A percentile compares a stretch with the other conserved stretches of the same genome.
Evolutionary conservation across 768 basidiomycete genomes (phyloP).

Genomic region (Russula griseocarnosa): DNA sequence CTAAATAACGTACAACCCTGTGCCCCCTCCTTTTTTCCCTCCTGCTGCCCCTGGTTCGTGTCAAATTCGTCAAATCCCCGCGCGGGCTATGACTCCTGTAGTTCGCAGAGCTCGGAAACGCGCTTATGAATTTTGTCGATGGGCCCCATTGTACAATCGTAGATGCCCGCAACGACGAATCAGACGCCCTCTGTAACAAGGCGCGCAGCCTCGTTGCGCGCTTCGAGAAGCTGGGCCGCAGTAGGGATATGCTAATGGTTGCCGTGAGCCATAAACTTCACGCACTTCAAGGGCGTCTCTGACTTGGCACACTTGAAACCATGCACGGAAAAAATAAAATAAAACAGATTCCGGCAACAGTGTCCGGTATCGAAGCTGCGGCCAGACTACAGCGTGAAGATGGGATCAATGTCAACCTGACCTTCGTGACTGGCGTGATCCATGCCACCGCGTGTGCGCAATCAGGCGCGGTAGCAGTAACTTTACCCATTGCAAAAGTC

Average conservation of each 20-base stretch:
- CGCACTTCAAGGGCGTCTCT: not conserved
- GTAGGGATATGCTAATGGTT: slow-evolving; percentile 43
- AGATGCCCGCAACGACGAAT: slow-evolving; percentile 46
- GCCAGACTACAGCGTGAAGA: slow-evolving; percentile 38
- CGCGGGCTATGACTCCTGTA: slow-evolving; percentile 27
- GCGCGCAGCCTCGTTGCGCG: slow-evolving; percentile 41
- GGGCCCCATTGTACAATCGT: slow-evolving; percentile 49
- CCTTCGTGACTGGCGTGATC: slow-evolving; percentile 48
- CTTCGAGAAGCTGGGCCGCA: slow-evolving; percentile 42
- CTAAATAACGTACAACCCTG: slow-evolving; percentile 9
- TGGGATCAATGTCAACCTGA: slow-evolving; percentile 49
- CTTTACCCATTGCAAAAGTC: slow-evolving; percentile 49
- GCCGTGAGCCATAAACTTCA: slow-evolving; percentile 40
- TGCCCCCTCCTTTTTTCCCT: not conserved
- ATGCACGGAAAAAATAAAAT: not conserved
- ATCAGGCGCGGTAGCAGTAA: slow-evolving; percentile 46
- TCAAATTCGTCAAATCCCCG: no score
- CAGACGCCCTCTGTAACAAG: slow-evolving; percentile 40
- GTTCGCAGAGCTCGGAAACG: slow-evolving; percentile 50
- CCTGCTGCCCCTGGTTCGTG: not conserved
- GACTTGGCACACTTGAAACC: not conserved
- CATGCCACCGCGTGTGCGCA: slow-evolving; percentile 57
- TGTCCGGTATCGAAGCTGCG: slow-evolving; percentile 49
- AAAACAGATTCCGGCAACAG: slow-evolving; percentile 54
- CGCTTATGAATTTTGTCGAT: slow-evolving; percentile 42